Evolutionary conservation across 2,329 filamentous ascomycete genomes (phyloP), one percentile per base, ranked within the genome.

Genomic region (Blastomyces parvus): DNA sequence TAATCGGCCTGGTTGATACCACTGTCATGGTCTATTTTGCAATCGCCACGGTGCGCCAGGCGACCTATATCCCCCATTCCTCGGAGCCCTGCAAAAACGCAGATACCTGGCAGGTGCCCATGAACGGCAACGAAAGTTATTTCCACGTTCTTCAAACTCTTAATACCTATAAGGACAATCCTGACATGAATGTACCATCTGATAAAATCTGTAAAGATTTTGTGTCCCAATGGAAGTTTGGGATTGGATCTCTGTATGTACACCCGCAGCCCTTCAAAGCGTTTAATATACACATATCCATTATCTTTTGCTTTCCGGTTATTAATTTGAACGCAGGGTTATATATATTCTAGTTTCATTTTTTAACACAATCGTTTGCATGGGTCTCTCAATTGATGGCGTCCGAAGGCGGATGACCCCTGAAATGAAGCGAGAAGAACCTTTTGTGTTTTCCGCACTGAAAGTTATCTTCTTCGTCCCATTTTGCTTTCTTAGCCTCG

Each of bases 41-140:
- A 38, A 46, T 64, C 38, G 30, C 22, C 17, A 36, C 33, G 19
- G 62, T 30, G 27, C 59, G 53, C 19, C 62, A 56, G 48, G 48
- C 7, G 14, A 9, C 22, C 3, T 64, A 40, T 59, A 36, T 61
- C 27, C 62, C 62, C 9, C 46, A 40, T 38, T 42, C 22, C 3
- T 6, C 7, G 7, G 36, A 33, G 11, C 46, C 38, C 6, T 64
- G 62, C 44, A 7, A 14, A 19, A 14, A 42, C 44, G 62, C 62
- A n/a, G 48, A 61, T 4, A 61, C 30, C 46, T 64, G 62, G 62
- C 58, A 61, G 50, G 27, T 56, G 30, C 44, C 46, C 22, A 59
- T 33, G 30, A 60, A 63, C 52, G 36, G 33, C 25, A 57, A 33
- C 9, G 27, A n/a, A 30, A 64, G 62, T 36, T 60, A 42, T 27